Conservation (phyloP, 495 filamentous ascomycete genomes). For the Aspergillus saccharolyticus region DNA sequence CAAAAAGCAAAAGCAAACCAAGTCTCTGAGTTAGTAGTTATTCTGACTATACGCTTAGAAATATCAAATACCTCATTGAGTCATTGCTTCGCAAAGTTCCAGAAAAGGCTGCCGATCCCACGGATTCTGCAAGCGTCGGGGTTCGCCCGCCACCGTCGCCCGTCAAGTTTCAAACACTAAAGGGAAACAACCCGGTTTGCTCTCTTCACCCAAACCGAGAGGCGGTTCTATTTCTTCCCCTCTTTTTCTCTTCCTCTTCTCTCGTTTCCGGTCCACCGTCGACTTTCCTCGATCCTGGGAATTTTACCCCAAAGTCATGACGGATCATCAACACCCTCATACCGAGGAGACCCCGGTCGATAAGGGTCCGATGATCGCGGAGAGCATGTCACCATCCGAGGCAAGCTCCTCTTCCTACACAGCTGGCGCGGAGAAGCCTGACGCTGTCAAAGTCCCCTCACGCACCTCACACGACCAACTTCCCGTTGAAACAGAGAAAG, state of each 20-base stretch:
- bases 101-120: background rate
- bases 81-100: too few species aligned
- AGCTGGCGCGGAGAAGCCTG: slow-evolving; percentile 4
- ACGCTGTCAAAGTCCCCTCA: slow-evolving; percentile 1
- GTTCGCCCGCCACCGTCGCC: background rate
- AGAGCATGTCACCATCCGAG: slow-evolving; percentile 9
- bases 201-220: too few species aligned
- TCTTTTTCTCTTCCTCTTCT: background rate
- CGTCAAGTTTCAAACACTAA: background rate
- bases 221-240: background rate
- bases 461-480: background rate
- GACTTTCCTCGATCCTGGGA: background rate
- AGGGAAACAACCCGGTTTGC: background rate
- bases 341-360: slow-evolving; percentile 5
- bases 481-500: slow-evolving; percentile 5
- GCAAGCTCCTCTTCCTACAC: slow-evolving; percentile 4
- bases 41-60: too few species aligned
- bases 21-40: too few species aligned
- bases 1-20: too few species aligned
- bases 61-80: too few species aligned
- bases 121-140: background rate
- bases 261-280: background rate
- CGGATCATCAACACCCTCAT: slow-evolving; percentile 1
- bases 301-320: slow-evolving; percentile 4
- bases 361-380: slow-evolving; percentile 1